phyloP scores from a whole-genome alignment of 1,139 yeast genomes.

The Debaryomyces nepalensis region DNA sequence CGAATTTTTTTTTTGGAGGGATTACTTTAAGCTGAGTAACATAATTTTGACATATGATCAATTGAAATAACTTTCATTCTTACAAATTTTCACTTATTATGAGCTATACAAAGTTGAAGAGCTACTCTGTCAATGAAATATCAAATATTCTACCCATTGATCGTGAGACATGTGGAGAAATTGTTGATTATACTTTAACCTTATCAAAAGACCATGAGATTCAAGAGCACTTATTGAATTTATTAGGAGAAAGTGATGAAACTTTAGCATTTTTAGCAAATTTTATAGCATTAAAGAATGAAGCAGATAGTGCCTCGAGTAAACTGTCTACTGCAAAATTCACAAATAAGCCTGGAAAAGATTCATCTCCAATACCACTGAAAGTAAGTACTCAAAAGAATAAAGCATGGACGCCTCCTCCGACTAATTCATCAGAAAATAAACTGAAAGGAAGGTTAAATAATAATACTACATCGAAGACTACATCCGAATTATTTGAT shows the following conservation, averaged over 20 bases:
- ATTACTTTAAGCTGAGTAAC: too few relatives aligned
- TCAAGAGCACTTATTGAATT: conserved; percentile 52
- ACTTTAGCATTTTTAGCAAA: conserved; percentile 43
- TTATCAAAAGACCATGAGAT: conserved; percentile 48
- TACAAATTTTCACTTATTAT: neutral
- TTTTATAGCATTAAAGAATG: conserved; percentile 28
- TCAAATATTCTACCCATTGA: conserved; percentile 52
- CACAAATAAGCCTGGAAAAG: conserved; percentile 4
- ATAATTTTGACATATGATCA: too few relatives aligned
- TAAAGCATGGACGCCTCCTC: conserved; percentile 15
- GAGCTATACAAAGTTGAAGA: conserved; percentile 16
- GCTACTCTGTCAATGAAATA: conserved; percentile 39
- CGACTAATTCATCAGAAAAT: conserved; percentile 26
- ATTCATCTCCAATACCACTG: neutral
- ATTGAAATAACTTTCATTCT: too few relatives aligned
- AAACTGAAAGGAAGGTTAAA: conserved; percentile 25
- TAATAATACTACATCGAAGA: conserved; percentile 29
- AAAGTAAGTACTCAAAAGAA: conserved; percentile 6
- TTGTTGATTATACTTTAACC: conserved; percentile 52
- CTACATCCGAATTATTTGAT: conserved; percentile 46
- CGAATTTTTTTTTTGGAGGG: too few relatives aligned
- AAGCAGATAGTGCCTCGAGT: conserved; percentile 14
- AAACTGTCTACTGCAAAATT: neutral
- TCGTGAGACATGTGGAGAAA: conserved; percentile 34
- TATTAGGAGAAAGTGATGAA: conserved; percentile 57